phyloP scores from a whole-genome alignment of 495 filamentous ascomycete species.

The Hapsidospora chrysogenum region DNA sequence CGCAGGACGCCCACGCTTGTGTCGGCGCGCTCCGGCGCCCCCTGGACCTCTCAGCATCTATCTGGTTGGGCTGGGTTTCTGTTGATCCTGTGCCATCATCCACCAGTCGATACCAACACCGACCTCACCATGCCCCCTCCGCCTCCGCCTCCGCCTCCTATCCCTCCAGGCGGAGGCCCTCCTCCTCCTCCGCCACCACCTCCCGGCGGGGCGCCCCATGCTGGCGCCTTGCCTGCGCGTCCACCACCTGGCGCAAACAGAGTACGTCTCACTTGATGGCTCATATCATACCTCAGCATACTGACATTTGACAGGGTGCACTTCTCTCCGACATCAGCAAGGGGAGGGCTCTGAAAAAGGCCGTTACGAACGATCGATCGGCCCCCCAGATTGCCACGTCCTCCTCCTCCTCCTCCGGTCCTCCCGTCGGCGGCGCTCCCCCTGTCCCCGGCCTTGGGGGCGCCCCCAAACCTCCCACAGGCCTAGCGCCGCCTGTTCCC shows the following conservation, averaged over 20 bases:
- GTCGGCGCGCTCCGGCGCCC: no score
- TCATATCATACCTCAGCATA: no score
- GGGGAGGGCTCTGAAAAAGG: conserved; percentile 66
- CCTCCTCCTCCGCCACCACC: conserved; percentile 10
- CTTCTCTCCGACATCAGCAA: conserved; percentile 82
- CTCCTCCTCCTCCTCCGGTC: conserved; percentile 33
- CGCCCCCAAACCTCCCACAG: conserved; percentile 37
- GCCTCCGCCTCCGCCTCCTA: conserved; percentile 16
- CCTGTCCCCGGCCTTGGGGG: conserved; percentile 58
- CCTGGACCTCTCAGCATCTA: no score
- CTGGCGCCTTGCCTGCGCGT: conserved; percentile 7
- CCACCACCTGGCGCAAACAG: conserved; percentile 6
- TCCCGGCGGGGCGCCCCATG: conserved; percentile 4
- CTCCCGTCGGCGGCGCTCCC: conserved; percentile 50
- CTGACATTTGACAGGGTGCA: conserved; percentile 49
- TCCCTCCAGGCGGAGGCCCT: conserved; percentile 8
- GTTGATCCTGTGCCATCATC: no score
- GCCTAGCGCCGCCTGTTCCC: conserved; percentile 65
- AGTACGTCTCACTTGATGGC: no score
- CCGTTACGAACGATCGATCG: conserved; percentile 88
- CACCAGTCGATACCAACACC: no score
- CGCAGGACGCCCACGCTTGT: no score
- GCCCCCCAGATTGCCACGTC: conserved; percentile 49
- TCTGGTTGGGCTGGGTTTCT: no score
- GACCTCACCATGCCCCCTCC: conserved; percentile 7